Base-by-base conservation (phyloP, 345 rosid species). In the Heritiera littoralis region DNA sequence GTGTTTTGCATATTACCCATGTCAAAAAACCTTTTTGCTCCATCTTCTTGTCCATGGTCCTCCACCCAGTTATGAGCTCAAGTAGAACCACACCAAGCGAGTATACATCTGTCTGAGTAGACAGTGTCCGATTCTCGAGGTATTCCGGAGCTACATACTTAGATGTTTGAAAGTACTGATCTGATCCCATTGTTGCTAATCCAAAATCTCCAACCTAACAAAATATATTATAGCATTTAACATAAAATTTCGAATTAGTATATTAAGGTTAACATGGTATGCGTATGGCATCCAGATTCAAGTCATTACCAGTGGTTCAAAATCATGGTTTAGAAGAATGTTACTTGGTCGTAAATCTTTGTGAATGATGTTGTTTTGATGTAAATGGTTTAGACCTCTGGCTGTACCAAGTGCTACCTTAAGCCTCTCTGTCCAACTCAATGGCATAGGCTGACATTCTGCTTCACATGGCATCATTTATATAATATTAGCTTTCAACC, bases 1-100 rank as follows among this genome's bases (percentile, higher is more conserved):
- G 48, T 66, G 54, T 70, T 74, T 52, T 4, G 73, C 20, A 75
- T 20, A 13, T 77, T 82, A 87, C 88, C 88, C 85, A 85, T 79
- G 59, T 66, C 56, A 54, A 73, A 35, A 80, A 82, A 77, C 77
- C 54, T 66, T 66, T 78, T 43, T 23, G 76, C 4, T 70, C 81
- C 15, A 43, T 9, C 15, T 11, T 43, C 14, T 68, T 11, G 55
- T 68, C 38, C 73, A n/a, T 45, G 38, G 32, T 54, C 52, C 43
- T 79, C 71, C 65, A 66, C 32, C 87, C 88, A 0, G 86, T 80
- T 41, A 84, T 81, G 67, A 87, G 72, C 90, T 85, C 88, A 32
- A 87, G 82, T 23, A 87, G 75, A 56, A 87, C 77, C 20, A 84
- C 11, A 14, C 87, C 86, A 45, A 81, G 84, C 9, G 88, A 85